Conservation (phyloP, 108 stramenopile species). For the Asterionellopsis glacialis region DNA sequence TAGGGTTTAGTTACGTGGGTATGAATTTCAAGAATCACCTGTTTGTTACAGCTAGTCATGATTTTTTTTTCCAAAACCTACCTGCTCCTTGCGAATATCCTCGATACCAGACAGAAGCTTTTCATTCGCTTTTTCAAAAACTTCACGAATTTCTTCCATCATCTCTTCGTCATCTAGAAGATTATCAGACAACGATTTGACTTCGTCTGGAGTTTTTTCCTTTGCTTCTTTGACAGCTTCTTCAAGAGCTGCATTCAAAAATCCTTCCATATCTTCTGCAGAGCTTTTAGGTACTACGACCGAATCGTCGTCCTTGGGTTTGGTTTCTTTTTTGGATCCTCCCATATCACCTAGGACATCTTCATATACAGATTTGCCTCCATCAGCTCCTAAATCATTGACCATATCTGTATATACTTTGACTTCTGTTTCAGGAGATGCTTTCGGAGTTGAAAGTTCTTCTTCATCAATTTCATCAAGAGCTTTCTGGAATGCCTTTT, state of each 20-base stretch:
- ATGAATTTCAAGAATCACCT: no score
- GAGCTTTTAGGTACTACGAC: not conserved
- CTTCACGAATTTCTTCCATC: conserved; percentile 54
- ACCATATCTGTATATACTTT: conserved; percentile 40
- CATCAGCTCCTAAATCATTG: conserved; percentile 23
- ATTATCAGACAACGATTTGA: conserved; percentile 11
- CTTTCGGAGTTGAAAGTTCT: not conserved
- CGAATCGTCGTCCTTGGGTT: not conserved
- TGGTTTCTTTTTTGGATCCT: conserved; percentile 2
- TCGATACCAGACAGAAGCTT: conserved; percentile 39
- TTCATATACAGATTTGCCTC: conserved; percentile 25
- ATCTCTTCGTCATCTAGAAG: conserved; percentile 50
- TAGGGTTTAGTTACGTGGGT: no score
- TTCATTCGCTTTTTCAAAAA: conserved; percentile 49
- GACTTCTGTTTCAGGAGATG: conserved; percentile 26
- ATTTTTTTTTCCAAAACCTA: conserved; percentile 11
- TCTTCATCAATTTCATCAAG: conserved; percentile 5
- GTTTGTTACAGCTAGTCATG: no score
- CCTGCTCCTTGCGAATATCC: conserved; percentile 55
- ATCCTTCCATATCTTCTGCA: conserved; percentile 21
- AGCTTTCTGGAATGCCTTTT: conserved; percentile 22
- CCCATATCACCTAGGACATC: conserved; percentile 31
- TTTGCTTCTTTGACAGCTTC: conserved; percentile 41
- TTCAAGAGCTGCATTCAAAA: conserved; percentile 45
- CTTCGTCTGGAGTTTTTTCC: conserved; percentile 8